A percentile compares a stretch with the other conserved stretches of the same genome.
These are phyloP conservation scores for Aspergillus unguis DNA, from an alignment of 2,329 filamentous ascomycete genomes.

Conservation along the genomic window DNA sequence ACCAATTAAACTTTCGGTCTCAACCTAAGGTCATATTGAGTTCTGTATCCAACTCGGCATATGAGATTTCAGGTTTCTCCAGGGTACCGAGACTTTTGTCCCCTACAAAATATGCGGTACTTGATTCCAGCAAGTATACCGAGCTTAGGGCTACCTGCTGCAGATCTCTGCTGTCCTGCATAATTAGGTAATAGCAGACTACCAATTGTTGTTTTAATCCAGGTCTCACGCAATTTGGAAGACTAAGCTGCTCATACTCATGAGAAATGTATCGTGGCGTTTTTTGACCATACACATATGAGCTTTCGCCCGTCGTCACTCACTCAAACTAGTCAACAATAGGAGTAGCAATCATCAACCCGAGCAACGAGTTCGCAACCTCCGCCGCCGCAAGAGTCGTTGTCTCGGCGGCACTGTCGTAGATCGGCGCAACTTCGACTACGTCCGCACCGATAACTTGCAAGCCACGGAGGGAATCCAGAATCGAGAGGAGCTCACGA, in stretches of 20 bases:
- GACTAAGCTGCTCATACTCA: too few species aligned
- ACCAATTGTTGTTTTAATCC: too few species aligned
- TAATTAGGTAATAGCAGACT: too few species aligned
- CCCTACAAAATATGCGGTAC: too few species aligned
- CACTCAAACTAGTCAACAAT: not conserved
- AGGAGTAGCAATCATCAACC: slow-evolving; percentile 32
- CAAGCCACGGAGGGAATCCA: slow-evolving; percentile 51
- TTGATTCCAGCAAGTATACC: not conserved
- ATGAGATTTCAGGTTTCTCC: too few species aligned
- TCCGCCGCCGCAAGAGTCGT: slow-evolving; percentile 55
- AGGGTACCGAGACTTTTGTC: too few species aligned
- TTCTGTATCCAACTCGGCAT: too few species aligned
- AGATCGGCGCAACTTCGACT: slow-evolving; percentile 56
- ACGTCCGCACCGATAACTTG: slow-evolving; percentile 54
- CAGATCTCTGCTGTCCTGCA: not conserved
- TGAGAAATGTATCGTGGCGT: too few species aligned
- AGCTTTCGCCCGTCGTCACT: not conserved
- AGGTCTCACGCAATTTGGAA: too few species aligned
- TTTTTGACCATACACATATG: too few species aligned
- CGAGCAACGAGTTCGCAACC: slow-evolving; percentile 50
- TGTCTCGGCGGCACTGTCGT: slow-evolving; percentile 54
- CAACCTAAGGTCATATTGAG: too few species aligned
- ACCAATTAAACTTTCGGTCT: too few species aligned
- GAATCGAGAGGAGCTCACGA: slow-evolving; percentile 52
- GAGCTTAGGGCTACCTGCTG: not conserved